Evolutionary conservation across 805 yeast species (phyloP).

Genomic region (Suhomyces canberraensis): DNA sequence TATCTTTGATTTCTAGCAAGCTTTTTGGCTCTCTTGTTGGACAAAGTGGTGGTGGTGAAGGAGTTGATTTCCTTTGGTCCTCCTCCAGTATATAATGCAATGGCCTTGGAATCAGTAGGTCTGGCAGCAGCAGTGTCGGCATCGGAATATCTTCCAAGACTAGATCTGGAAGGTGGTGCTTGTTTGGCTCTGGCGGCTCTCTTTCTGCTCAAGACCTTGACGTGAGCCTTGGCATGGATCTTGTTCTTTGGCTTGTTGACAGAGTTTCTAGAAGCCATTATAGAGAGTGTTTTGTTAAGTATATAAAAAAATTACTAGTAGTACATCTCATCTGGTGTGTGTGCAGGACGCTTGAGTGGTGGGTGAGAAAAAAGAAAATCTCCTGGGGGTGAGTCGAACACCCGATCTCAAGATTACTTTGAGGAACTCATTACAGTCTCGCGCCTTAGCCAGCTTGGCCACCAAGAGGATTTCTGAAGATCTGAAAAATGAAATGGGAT

Average conservation of each 20-base stretch:
- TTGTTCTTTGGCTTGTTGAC: slow-evolving; percentile 75
- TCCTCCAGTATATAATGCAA: slow-evolving; percentile 44
- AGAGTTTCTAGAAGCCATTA: slow-evolving; percentile 80
- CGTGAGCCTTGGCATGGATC: slow-evolving; percentile 48
- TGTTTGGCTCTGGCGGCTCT: slow-evolving; percentile 49
- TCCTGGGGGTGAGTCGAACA: slow-evolving; percentile 51
- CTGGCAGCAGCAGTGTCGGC: slow-evolving; percentile 32
- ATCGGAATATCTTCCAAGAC: slow-evolving; percentile 35
- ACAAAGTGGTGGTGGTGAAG: slow-evolving; percentile 59
- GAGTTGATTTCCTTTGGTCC: slow-evolving; percentile 24
- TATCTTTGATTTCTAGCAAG: slow-evolving; percentile 77
- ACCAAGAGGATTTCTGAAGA: slow-evolving; percentile 31
- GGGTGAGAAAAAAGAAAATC: slow-evolving; percentile 21
- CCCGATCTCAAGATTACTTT: slow-evolving; percentile 47
- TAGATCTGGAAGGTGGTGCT: slow-evolving; percentile 45
- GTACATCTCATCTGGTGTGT: slow-evolving; percentile 6
- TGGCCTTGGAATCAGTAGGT: slow-evolving; percentile 35
- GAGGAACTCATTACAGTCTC: slow-evolving; percentile 42
- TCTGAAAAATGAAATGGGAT: too few species aligned
- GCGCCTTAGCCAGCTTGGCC: slow-evolving; percentile 52
- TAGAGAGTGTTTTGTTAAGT: slow-evolving; percentile 1
- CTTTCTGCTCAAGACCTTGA: slow-evolving; percentile 48
- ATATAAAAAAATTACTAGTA: slow-evolving; percentile 9
- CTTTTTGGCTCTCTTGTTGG: slow-evolving; percentile 77
- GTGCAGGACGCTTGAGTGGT: not conserved